phyloP scores from a whole-genome alignment of 192 early-diverging fungal species.

The Gonapodya prolifera region DNA sequence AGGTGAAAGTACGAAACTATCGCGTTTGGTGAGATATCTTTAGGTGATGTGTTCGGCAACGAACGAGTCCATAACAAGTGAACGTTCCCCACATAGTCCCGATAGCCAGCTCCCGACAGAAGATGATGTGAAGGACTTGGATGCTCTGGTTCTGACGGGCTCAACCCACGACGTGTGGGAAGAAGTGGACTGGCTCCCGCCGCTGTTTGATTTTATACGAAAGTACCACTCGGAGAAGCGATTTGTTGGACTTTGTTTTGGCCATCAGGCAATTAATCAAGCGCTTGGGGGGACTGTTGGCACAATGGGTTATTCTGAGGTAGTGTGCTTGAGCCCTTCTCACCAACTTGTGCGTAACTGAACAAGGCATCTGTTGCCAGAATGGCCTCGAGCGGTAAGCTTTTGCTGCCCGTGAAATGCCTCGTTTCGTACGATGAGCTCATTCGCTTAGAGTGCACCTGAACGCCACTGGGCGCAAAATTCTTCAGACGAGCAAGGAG shows the following conservation, averaged over 20 bases:
- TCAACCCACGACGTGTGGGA: neutral
- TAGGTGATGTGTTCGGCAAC: too few relatives aligned
- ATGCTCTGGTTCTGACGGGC: neutral
- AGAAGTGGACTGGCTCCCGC: neutral
- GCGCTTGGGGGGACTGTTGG: conserved; percentile 38
- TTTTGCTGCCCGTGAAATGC: too few relatives aligned
- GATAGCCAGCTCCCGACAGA: neutral
- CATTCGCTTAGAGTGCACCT: neutral
- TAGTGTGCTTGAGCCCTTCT: too few relatives aligned
- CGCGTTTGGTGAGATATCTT: neutral
- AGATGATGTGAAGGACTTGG: neutral
- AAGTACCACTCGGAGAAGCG: neutral
- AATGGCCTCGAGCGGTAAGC: too few relatives aligned
- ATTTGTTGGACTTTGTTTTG: conserved; percentile 43
- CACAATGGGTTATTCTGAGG: neutral
- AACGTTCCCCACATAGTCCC: too few relatives aligned
- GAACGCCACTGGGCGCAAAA: neutral
- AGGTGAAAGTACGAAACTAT: neutral
- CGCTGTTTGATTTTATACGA: neutral
- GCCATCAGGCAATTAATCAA: conserved; percentile 66
- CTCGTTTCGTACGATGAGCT: too few relatives aligned
- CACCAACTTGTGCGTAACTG: too few relatives aligned
- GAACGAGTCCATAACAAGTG: too few relatives aligned
- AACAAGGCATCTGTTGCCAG: too few relatives aligned
- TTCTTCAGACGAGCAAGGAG: neutral